Evolutionary conservation across 352 stramenopile genomes (phyloP).

Genomic region (Globisporangium apiculatum): DNA sequence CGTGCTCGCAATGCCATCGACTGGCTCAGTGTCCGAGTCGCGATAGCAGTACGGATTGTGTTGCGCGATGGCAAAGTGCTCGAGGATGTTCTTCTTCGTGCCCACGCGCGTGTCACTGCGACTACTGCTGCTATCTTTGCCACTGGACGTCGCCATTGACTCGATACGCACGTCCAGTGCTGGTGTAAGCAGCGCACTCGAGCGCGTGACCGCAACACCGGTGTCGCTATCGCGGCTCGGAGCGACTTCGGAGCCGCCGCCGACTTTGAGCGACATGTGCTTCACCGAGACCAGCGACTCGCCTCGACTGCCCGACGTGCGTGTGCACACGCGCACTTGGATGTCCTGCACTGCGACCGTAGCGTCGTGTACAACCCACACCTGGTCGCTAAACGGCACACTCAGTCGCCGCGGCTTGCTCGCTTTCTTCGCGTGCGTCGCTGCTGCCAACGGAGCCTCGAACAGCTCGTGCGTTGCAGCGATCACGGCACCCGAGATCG

Average conservation of each 20-base stretch:
- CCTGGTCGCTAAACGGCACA: constrained; percentile 11
- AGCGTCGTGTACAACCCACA: constrained; percentile 40
- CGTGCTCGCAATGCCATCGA: constrained; percentile 3
- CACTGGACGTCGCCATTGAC: not conserved
- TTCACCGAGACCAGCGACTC: constrained; percentile 58
- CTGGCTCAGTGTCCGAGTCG: constrained; percentile 26
- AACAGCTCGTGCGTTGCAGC: constrained; percentile 24
- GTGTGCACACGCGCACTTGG: constrained; percentile 58
- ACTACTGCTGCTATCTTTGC: not conserved
- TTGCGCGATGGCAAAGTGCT: constrained; percentile 64
- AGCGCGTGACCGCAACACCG: not conserved
- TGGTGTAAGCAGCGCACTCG: not conserved
- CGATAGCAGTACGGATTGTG: constrained; percentile 70
- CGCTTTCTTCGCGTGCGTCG: not conserved
- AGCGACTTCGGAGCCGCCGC: constrained; percentile 23
- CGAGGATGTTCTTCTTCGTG: constrained; percentile 59
- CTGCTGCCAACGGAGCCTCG: not conserved
- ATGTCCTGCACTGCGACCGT: constrained; percentile 45
- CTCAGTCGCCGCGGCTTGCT: constrained; percentile 18
- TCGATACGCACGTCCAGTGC: not conserved
- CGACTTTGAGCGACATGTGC: constrained; percentile 40
- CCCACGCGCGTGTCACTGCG: constrained; percentile 4
- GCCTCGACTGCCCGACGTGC: constrained; percentile 52
- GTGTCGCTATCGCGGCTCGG: constrained; percentile 20
- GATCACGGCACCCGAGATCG: constrained; percentile 32